Evolutionary conservation across 441 rosid genomes (phyloP).

Genomic region (Corymbia calophylla): DNA sequence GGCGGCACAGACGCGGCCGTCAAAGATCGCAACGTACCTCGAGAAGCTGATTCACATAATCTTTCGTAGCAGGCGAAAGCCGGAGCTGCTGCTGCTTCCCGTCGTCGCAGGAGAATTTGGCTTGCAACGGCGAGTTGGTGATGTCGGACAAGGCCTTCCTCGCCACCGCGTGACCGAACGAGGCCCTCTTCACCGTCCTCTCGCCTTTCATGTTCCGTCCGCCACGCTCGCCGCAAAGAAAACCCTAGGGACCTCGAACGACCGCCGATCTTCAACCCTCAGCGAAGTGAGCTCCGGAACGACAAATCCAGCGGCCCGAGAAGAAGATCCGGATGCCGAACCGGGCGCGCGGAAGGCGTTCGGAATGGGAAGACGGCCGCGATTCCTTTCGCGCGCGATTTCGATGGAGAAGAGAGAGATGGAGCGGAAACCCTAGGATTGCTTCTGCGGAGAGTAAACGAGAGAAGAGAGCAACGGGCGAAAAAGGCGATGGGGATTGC

Average conservation of each 20-base stretch:
- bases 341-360: neutral
- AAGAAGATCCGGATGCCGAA: neutral
- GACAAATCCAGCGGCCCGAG: neutral
- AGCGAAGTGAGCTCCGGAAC: neutral
- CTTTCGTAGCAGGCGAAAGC: slow-evolving; percentile 12
- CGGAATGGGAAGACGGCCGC: neutral
- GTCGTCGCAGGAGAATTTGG: slow-evolving; percentile 10
- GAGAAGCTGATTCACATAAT: slow-evolving; percentile 39
- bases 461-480: neutral
- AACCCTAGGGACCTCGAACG: neutral
- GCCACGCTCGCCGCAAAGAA: neutral
- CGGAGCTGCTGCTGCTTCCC: slow-evolving; percentile 15
- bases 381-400: neutral
- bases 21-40: slow-evolving; percentile 27
- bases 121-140: slow-evolving; percentile 48
- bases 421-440: neutral
- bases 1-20: neutral
- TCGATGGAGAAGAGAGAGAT: neutral
- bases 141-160: slow-evolving; percentile 64
- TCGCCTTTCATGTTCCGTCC: slow-evolving; percentile 22
- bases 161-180: slow-evolving; percentile 36
- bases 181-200: slow-evolving; percentile 50
- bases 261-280: neutral
- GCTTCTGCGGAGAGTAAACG: neutral
- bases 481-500: neutral